Evolutionary conservation across 768 basidiomycete genomes (phyloP).

Genomic region (Termitomyces sp.): DNA sequence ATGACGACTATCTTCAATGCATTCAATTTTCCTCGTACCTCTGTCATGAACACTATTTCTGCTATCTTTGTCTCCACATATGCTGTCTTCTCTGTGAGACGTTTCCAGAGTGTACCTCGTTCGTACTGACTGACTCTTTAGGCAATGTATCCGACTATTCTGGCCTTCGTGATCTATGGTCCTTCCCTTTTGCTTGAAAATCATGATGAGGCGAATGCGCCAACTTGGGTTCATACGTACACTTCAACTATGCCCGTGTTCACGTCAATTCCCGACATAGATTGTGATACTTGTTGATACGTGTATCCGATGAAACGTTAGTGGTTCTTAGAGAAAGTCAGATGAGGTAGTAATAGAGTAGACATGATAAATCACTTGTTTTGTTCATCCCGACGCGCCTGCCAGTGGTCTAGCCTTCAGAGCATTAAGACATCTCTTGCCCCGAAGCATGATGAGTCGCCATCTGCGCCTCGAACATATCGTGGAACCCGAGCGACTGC

Average conservation of each 20-base stretch:
- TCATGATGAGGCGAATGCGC: not conserved
- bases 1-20: not conserved
- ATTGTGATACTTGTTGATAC: no score
- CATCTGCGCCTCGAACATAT: conserved; percentile 42
- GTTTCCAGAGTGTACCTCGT: not conserved
- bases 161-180: not conserved
- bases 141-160: not conserved
- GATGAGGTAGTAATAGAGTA: no score
- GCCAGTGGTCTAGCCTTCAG: no score
- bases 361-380: no score
- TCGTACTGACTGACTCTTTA: not conserved
- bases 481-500: conserved; percentile 40
- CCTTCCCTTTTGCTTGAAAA: not conserved
- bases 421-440: conserved; percentile 31
- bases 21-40: not conserved
- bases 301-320: no score
- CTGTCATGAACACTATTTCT: not conserved
- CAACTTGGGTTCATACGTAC: not conserved
- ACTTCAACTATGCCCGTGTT: not conserved
- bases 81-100: no score
- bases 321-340: no score
- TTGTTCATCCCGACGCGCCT: no score
- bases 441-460: no score
- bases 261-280: not conserved
- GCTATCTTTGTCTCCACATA: no score